These are phyloP conservation scores for Monascus purpureus DNA, from an alignment of 495 filamentous ascomycete species.

Conservation along the genomic window DNA sequence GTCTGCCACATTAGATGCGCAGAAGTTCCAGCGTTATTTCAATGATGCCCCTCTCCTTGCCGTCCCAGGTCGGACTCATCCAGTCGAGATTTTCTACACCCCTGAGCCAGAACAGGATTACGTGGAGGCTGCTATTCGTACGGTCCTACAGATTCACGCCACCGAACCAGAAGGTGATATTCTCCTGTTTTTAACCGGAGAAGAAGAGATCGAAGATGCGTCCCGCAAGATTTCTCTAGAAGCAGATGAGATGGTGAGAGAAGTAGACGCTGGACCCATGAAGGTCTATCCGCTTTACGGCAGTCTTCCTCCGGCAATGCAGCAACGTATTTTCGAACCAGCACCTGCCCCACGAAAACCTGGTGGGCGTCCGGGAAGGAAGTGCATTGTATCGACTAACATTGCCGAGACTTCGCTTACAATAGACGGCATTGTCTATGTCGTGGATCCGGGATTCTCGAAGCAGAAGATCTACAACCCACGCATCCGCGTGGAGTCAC, in stretches of 20 bases:
- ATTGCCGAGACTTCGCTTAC: slow-evolving; percentile 96
- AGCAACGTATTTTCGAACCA: slow-evolving; percentile 88
- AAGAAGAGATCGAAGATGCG: slow-evolving; percentile 98
- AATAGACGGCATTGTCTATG: slow-evolving; percentile 98
- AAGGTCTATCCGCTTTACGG: slow-evolving; percentile 91
- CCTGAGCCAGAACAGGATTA: slow-evolving; percentile 94
- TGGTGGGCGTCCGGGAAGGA: slow-evolving; percentile 80
- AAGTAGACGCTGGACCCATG: slow-evolving; percentile 81
- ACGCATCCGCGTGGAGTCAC: slow-evolving; percentile 85
- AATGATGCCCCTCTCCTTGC: slow-evolving; percentile 83
- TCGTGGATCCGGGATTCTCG: slow-evolving; percentile 96
- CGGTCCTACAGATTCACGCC: slow-evolving; percentile 91
- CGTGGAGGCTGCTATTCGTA: slow-evolving; percentile 85
- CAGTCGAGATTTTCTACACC: slow-evolving; percentile 97
- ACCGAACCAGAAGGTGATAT: slow-evolving; percentile 90
- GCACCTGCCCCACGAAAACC: slow-evolving; percentile 57
- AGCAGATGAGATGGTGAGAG: slow-evolving; percentile 76
- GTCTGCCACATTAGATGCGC: slow-evolving; percentile 92
- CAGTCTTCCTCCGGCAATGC: slow-evolving; percentile 77
- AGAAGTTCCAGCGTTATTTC: slow-evolving; percentile 99
- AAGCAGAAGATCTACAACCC: slow-evolving; percentile 99
- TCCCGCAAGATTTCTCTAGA: slow-evolving; percentile 82
- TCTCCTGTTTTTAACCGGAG: slow-evolving; percentile 89
- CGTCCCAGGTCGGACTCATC: slow-evolving; percentile 89
- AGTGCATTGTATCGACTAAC: slow-evolving; percentile 91